Conservation (phyloP, 2,329 filamentous ascomycete species). For the Pezicula neosporulosa region DNA sequence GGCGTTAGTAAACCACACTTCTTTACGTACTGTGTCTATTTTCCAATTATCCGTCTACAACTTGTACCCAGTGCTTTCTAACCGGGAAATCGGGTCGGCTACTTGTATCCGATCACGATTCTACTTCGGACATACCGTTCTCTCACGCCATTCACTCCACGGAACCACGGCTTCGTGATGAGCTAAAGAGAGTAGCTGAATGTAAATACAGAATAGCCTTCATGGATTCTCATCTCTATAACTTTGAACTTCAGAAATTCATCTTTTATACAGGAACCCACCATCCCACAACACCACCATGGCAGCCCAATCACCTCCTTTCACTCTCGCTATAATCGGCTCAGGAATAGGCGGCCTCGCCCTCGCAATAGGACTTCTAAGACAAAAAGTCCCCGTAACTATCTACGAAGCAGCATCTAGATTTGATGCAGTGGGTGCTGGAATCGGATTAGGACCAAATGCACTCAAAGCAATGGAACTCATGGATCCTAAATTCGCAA, state of each 20-base stretch:
- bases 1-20: too few relatives aligned
- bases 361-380: slow-evolving; percentile 15
- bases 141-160: too few relatives aligned
- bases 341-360: slow-evolving; percentile 16
- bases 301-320: not conserved
- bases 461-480: slow-evolving; percentile 37
- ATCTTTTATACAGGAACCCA: too few relatives aligned
- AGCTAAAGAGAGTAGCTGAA: too few relatives aligned
- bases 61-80: too few relatives aligned
- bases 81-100: slow-evolving; percentile 1
- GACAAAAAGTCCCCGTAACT: slow-evolving; percentile 9
- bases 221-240: too few relatives aligned
- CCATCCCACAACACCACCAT: not conserved
- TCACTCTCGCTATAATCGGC: slow-evolving; percentile 14
- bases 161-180: too few relatives aligned
- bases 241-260: too few relatives aligned
- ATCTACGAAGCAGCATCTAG: slow-evolving; percentile 15
- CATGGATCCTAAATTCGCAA: slow-evolving; percentile 34
- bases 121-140: not conserved
- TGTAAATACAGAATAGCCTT: too few relatives aligned
- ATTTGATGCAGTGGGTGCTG: slow-evolving; percentile 21
- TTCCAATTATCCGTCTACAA: too few relatives aligned
- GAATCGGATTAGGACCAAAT: slow-evolving; percentile 37
- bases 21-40: slow-evolving; percentile 31
- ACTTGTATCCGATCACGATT: slow-evolving; percentile 4